These are phyloP conservation scores for Seminavis robusta DNA, from an alignment of 108 stramenopile species.

Conservation along the genomic window DNA sequence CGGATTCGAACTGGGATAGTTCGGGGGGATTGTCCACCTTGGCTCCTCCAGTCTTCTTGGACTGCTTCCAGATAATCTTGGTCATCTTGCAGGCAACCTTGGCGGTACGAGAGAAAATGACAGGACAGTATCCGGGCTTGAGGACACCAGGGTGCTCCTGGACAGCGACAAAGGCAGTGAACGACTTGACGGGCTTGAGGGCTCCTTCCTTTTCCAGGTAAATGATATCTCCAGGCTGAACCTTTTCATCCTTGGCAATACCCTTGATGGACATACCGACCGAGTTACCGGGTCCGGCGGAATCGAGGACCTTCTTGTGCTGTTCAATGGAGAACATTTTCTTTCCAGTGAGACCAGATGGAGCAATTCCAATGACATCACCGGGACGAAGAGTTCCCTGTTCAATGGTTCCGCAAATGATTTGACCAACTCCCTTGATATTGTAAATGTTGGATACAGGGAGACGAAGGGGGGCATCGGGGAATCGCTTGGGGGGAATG, in stretches of 20 bases:
- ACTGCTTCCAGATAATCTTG: slow-evolving; percentile 84
- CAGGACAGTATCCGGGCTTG: slow-evolving; percentile 74
- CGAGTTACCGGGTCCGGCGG: slow-evolving; percentile 71
- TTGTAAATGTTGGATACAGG: slow-evolving; percentile 81
- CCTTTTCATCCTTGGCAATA: slow-evolving; percentile 78
- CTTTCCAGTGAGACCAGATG: slow-evolving; percentile 60
- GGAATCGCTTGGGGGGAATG: slow-evolving; percentile 51
- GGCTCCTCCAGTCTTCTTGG: slow-evolving; percentile 80
- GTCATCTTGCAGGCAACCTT: slow-evolving; percentile 90
- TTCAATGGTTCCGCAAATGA: slow-evolving; percentile 74
- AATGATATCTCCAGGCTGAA: slow-evolving; percentile 73
- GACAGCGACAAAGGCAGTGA: slow-evolving; percentile 74
- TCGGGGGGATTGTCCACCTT: slow-evolving; percentile 82
- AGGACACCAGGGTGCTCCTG: slow-evolving; percentile 86
- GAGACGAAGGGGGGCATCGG: slow-evolving; percentile 60
- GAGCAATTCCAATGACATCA: slow-evolving; percentile 63
- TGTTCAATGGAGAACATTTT: slow-evolving; percentile 81
- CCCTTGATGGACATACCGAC: slow-evolving; percentile 83
- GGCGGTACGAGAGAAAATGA: slow-evolving; percentile 85
- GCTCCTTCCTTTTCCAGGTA: slow-evolving; percentile 71
- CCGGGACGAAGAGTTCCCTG: slow-evolving; percentile 70
- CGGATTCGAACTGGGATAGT: slow-evolving; percentile 76
- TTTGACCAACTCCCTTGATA: slow-evolving; percentile 78
- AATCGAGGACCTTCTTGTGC: slow-evolving; percentile 70
- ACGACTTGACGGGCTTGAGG: slow-evolving; percentile 67